A percentile compares a stretch with the other conserved stretches of the same genome.
Evolutionary conservation across 345 rosid genomes (phyloP).

Genomic region (Conringia planisiliqua): DNA sequence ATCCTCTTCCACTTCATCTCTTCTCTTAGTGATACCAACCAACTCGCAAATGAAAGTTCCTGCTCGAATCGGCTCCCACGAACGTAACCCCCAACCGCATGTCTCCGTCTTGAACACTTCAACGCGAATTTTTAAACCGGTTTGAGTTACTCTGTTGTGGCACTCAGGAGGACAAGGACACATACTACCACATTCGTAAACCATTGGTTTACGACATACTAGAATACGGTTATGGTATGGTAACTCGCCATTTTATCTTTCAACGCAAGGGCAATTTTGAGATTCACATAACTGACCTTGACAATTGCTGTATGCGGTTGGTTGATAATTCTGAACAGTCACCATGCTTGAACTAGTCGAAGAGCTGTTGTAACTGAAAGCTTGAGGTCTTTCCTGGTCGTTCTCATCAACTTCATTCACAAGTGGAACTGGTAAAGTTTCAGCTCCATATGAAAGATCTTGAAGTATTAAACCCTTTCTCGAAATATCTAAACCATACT

Average conservation of each 20-base stretch:
- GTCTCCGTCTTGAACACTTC: conserved; percentile 46
- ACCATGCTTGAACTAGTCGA: not conserved
- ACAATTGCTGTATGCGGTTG: not conserved
- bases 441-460: conserved; percentile 63
- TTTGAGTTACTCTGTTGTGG: conserved; percentile 37
- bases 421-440: conserved; percentile 46
- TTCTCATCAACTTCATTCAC: conserved; percentile 62
- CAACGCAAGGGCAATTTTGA: conserved; percentile 37
- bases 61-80: conserved; percentile 36
- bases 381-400: conserved; percentile 49
- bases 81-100: conserved; percentile 50
- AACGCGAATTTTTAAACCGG: conserved; percentile 35
- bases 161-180: conserved; percentile 42
- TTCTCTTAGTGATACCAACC: conserved; percentile 27
- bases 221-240: conserved; percentile 28
- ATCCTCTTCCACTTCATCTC: not conserved
- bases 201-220: conserved; percentile 24
- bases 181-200: conserved; percentile 44
- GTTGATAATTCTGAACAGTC: not conserved
- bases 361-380: conserved; percentile 41
- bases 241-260: conserved; percentile 28
- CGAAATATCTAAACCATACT: not conserved
- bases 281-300: not conserved
- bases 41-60: conserved; percentile 57
- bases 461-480: conserved; percentile 44